Evolutionary conservation across 2,329 filamentous ascomycete genomes (phyloP), one percentile per base, ranked within the genome.

Genomic region (Aspergillus sp.): DNA sequence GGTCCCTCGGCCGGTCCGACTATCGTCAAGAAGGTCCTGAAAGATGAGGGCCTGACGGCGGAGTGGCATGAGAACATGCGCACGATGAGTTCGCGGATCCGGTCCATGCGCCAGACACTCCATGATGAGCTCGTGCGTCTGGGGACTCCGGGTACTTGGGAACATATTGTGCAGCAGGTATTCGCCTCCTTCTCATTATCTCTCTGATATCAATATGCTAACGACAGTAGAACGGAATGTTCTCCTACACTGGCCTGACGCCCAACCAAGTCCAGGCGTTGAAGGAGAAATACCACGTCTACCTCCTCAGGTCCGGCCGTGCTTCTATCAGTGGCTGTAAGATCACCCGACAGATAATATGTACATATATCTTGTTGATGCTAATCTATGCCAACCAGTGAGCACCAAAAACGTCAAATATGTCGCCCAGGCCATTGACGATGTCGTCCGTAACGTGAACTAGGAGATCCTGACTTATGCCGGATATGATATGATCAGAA

Each of bases 121-220:
- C 82, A 88, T 50, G 71, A 74, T 46, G 90, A 91, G 73, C 81
- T 97, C 7, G 88, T 94, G 69, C 81, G 84, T 61, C 77, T 94
- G 45, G 79, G 80, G 46, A 95, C 91, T 0, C 91, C 91, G 0
- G 91, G 91, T 34, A 86, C 81, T n/a, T 97, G 93, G 91, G 89
- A 91, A 66, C 91, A 97, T 73, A 94, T 97, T 66, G 93, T 90
- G 42, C 87, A 95, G 60, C 91, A 97, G 78, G 95, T 96, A 57
- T 46, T 48, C 48, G 7, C 8, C 35, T 29, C 27, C 10, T 29
- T 19, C 7, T 34, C 12, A 43, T 7, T 27, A 4, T 7, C 5
- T 26, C 12, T 39, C 2, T 19, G 4, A 4, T 39, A 26, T 26
- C 7, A 39, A 32, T 9, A 3, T 8, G 9, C 36, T 39, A 39